A percentile compares a stretch with the other conserved stretches of the same genome.
phyloP scores from a whole-genome alignment of 495 filamentous ascomycete genomes.

The Astrothelium subdiscretum region DNA sequence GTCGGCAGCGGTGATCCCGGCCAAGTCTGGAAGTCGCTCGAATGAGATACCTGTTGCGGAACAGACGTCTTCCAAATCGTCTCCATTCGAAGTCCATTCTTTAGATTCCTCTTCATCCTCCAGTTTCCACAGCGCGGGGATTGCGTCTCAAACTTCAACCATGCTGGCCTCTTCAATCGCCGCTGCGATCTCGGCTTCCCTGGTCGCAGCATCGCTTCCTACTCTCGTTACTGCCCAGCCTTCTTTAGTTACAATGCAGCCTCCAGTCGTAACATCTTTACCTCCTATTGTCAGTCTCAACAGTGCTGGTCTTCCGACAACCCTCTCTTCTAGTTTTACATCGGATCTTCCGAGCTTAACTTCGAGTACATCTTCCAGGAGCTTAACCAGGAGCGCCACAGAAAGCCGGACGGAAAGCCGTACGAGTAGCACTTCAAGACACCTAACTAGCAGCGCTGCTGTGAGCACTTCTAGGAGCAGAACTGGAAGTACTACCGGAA shows the following conservation, averaged over 20 bases:
- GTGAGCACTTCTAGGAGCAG: neutral
- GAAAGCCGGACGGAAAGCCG: neutral
- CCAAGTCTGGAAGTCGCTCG: neutral
- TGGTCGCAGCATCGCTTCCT: neutral
- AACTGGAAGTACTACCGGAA: neutral
- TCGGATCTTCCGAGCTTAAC: neutral
- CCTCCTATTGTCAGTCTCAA: neutral
- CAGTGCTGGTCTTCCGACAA: neutral
- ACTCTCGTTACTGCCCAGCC: neutral
- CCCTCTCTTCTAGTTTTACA: neutral
- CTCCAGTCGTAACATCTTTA: neutral
- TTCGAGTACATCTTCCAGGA: neutral
- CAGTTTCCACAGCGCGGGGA: neutral
- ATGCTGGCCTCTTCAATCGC: neutral
- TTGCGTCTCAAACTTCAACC: neutral
- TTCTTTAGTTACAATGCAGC: neutral
- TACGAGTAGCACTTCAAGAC: neutral
- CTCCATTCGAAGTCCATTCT: neutral
- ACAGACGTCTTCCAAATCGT: neutral
- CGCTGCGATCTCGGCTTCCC: neutral
- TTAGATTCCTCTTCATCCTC: neutral
- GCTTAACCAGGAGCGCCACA: neutral
- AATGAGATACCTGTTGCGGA: neutral
- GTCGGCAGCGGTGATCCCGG: neutral
- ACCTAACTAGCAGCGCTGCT: too few species aligned